These are phyloP conservation scores for Torulaspora franciscae DNA, from an alignment of 805 yeast species.

Conservation along the genomic window DNA sequence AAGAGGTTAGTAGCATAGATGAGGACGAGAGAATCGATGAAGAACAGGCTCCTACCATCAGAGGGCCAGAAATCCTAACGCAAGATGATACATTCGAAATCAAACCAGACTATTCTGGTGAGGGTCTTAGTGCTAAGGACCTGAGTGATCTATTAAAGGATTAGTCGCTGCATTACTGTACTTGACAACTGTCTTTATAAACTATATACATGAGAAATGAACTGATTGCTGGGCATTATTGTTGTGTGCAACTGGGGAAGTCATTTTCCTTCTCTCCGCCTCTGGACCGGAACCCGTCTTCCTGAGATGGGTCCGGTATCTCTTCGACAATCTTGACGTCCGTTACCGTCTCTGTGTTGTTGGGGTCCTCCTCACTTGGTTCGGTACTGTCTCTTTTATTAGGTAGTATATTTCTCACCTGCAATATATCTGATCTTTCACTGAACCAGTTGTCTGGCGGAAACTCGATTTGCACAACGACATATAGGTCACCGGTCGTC, in stretches of 20 bases:
- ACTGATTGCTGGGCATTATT: constrained; percentile 21
- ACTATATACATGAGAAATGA: constrained; percentile 11
- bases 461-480: constrained; percentile 68
- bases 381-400: constrained; percentile 8
- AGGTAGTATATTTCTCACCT: constrained; percentile 54
- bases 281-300: not conserved
- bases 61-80: not conserved
- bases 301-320: constrained; percentile 23
- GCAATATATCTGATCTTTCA: constrained; percentile 60
- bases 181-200: constrained; percentile 1
- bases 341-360: constrained; percentile 32
- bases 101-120: constrained; percentile 23
- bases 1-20: constrained; percentile 21
- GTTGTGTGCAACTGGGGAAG: constrained; percentile 38
- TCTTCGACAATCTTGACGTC: constrained; percentile 27
- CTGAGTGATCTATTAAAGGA: constrained; percentile 21
- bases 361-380: constrained; percentile 17
- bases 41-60: not conserved
- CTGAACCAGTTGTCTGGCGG: constrained; percentile 82
- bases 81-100: constrained; percentile 9
- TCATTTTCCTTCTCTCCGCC: not conserved
- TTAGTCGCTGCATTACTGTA: constrained; percentile 4
- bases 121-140: constrained; percentile 27
- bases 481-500: constrained; percentile 62
- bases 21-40: constrained; percentile 19